phyloP scores from a whole-genome alignment of 768 basidiomycete species.

The Arthromyces matolae region DNA sequence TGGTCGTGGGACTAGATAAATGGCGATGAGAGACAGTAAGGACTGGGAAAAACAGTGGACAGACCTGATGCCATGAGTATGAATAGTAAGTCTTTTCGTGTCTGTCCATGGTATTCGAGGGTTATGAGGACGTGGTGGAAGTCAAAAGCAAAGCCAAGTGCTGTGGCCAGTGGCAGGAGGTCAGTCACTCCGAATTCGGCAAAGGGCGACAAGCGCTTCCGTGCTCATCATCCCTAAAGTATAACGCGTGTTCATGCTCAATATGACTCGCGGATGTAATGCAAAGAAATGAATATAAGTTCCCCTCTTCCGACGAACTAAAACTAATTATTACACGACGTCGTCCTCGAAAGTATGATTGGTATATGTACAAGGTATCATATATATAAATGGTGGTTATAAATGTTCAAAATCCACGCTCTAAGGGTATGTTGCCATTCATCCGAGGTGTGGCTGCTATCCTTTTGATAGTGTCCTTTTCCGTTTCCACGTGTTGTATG shows the following conservation, averaged over 20 bases:
- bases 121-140: constrained; percentile 3
- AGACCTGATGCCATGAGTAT: constrained; percentile 88
- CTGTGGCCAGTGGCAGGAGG: constrained; percentile 7
- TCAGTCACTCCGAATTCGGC: neutral
- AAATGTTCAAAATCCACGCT: constrained; percentile 15
- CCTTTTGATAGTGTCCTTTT: constrained; percentile 74
- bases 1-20: constrained; percentile 78
- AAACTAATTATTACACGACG: too few species aligned
- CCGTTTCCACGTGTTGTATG: constrained; percentile 77
- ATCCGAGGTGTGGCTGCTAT: constrained; percentile 51
- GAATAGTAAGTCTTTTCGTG: constrained; percentile 39
- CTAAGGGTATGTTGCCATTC: constrained; percentile 16
- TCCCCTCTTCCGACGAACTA: too few species aligned
- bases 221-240: too few species aligned
- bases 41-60: constrained; percentile 13
- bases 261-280: too few species aligned
- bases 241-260: too few species aligned
- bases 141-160: neutral
- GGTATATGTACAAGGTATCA: constrained; percentile 18
- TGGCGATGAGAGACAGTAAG: constrained; percentile 13
- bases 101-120: constrained; percentile 30
- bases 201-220: neutral
- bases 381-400: constrained; percentile 14
- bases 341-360: too few species aligned
- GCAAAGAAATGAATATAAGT: too few species aligned